Conservation (phyloP, 345 rosid genomes). For the Ailanthus altissimus region DNA sequence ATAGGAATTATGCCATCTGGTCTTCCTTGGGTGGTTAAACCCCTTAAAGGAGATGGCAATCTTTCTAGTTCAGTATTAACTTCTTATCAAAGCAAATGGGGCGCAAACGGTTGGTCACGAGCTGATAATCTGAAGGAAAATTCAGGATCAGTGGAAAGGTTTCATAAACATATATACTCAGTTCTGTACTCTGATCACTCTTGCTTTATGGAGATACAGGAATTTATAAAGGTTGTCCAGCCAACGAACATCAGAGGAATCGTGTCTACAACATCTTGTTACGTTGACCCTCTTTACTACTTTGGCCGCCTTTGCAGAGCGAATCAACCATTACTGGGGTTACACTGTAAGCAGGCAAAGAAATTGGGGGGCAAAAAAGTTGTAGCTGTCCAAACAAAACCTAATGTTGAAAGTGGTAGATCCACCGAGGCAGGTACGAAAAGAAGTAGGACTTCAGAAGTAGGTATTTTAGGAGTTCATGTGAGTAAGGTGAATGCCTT, state of each 20-base stretch:
- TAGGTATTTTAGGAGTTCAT: slow-evolving; percentile 20
- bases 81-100: slow-evolving; percentile 31
- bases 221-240: slow-evolving; percentile 60
- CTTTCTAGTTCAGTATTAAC: slow-evolving; percentile 46
- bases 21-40: slow-evolving; percentile 66
- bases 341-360: slow-evolving; percentile 27
- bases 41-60: slow-evolving; percentile 37
- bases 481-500: slow-evolving; percentile 29
- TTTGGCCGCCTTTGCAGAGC: slow-evolving; percentile 57
- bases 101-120: slow-evolving; percentile 12
- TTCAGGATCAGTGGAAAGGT: slow-evolving; percentile 36
- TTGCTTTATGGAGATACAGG: slow-evolving; percentile 64
- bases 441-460: slow-evolving; percentile 13
- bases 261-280: slow-evolving; percentile 62
- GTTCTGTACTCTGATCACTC: slow-evolving; percentile 79
- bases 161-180: slow-evolving; percentile 52
- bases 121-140: slow-evolving; percentile 22
- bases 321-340: slow-evolving; percentile 33
- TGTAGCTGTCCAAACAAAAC: slow-evolving; percentile 29
- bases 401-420: slow-evolving; percentile 21
- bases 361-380: slow-evolving; percentile 18
- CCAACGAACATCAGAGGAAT: slow-evolving; percentile 71
- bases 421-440: slow-evolving; percentile 24
- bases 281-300: slow-evolving; percentile 64
- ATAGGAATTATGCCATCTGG: slow-evolving; percentile 91